Conservation (phyloP, 805 yeast species). For the Diddensiella santjacobensis region DNA sequence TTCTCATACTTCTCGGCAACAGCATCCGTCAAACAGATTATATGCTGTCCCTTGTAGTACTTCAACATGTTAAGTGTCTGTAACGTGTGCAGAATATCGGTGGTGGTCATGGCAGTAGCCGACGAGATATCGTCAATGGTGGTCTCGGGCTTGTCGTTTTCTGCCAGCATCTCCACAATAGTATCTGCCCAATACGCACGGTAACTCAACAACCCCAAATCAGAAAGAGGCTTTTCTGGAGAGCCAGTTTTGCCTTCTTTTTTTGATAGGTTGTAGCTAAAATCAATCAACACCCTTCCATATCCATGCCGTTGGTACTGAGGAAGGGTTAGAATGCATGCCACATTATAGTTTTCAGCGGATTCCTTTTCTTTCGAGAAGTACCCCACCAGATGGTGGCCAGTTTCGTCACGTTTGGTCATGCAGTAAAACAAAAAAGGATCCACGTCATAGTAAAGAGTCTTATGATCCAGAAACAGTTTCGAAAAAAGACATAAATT, state of each 20-base stretch:
- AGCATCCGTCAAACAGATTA: conserved; percentile 80
- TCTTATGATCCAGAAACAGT: conserved; percentile 90
- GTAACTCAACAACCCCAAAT: conserved; percentile 86
- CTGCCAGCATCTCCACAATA: conserved; percentile 67
- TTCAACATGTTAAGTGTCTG: conserved; percentile 86
- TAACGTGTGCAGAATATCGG: conserved; percentile 89
- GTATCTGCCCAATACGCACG: conserved; percentile 97
- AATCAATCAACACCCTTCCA: conserved; percentile 87
- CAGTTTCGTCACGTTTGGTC: conserved; percentile 84
- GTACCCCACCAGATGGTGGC: conserved; percentile 95
- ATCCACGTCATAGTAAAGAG: conserved; percentile 95
- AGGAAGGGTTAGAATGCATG: conserved; percentile 93
- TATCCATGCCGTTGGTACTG: conserved; percentile 95
- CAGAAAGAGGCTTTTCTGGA: conserved; percentile 96
- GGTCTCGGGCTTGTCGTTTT: conserved; percentile 55
- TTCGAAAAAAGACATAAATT: conserved; percentile 88
- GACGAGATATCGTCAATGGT: conserved; percentile 89
- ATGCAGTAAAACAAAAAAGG: conserved; percentile 95
- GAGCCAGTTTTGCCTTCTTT: conserved; percentile 90
- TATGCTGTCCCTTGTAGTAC: conserved; percentile 94
- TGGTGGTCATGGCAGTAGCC: conserved; percentile 90
- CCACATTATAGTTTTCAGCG: conserved; percentile 92
- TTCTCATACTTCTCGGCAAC: conserved; percentile 73
- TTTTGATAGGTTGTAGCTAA: conserved; percentile 85
- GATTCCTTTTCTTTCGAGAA: conserved; percentile 96